These are phyloP conservation scores for Orbilia brochopaga DNA, from an alignment of 2,329 filamentous ascomycete genomes.

Conservation along the genomic window DNA sequence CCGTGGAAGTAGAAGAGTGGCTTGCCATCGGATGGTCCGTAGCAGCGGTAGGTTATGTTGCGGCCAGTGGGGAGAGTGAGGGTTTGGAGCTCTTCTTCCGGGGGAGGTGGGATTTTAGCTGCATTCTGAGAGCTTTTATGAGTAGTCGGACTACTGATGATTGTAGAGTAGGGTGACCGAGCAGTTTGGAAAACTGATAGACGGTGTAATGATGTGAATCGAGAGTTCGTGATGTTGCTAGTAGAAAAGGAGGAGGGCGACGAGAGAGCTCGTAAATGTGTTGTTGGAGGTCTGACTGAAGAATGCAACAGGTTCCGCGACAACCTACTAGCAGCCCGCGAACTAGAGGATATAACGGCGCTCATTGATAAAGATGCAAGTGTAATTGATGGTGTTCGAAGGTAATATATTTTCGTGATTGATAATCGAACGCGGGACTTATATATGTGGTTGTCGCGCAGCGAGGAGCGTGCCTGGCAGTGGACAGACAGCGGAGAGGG, in stretches of 20 bases:
- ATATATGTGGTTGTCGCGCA: background rate
- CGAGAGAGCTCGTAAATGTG: background rate
- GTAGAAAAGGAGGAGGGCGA: background rate
- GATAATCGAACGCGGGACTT: background rate
- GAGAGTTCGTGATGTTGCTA: background rate
- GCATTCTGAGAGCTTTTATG: background rate
- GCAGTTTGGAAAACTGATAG: background rate
- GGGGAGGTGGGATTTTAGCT: background rate
- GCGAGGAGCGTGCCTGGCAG: too few relatives aligned
- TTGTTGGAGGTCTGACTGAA: slow-evolving; percentile 9
- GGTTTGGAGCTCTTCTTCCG: slow-evolving; percentile 21
- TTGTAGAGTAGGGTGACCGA: background rate
- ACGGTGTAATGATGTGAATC: background rate
- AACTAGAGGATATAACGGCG: background rate
- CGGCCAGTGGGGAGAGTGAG: slow-evolving; percentile 26
- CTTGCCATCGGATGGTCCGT: slow-evolving; percentile 55
- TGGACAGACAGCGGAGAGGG: too few relatives aligned
- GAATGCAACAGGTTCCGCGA: background rate
- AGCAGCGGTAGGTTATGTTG: slow-evolving; percentile 52
- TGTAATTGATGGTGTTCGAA: background rate
- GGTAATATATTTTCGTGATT: background rate
- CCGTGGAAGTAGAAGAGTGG: slow-evolving; percentile 60
- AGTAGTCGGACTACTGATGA: too few relatives aligned
- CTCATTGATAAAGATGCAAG: background rate
- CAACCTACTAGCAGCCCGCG: background rate